These are phyloP conservation scores for Lodderomyces oxycetoniae DNA, from an alignment of 1,139 yeast species.

Conservation along the genomic window DNA sequence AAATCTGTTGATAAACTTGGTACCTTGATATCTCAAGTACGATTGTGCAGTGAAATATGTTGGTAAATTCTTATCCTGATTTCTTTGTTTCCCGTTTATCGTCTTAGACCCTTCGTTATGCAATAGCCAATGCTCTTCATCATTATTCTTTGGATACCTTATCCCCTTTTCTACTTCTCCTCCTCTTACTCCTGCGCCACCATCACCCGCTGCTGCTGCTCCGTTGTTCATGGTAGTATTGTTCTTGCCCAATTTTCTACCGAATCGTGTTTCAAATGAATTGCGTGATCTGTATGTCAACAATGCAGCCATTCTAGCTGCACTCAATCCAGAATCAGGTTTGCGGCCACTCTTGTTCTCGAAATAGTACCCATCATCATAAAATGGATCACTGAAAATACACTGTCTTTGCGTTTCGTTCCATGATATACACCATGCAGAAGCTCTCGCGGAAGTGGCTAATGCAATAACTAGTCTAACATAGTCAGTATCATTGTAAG, in stretches of 20 bases:
- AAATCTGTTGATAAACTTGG: slow-evolving; percentile 80
- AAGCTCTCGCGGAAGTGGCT: slow-evolving; percentile 91
- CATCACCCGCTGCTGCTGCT: slow-evolving; percentile 3
- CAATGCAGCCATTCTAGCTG: slow-evolving; percentile 96
- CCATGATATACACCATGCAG: slow-evolving; percentile 99
- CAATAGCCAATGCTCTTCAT: slow-evolving; percentile 43
- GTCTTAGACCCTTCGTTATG: slow-evolving; percentile 41
- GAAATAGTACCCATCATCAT: slow-evolving; percentile 80
- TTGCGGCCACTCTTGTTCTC: slow-evolving; percentile 51
- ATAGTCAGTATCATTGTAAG: slow-evolving; percentile 64
- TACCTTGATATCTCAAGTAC: slow-evolving; percentile 88
- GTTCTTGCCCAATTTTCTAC: slow-evolving; percentile 50
- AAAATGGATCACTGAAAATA: slow-evolving; percentile 90
- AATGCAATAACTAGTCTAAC: slow-evolving; percentile 74
- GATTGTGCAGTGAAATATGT: slow-evolving; percentile 94
- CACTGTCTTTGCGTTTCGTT: slow-evolving; percentile 97
- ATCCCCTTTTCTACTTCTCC: slow-evolving; percentile 17
- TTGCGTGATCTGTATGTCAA: slow-evolving; percentile 88
- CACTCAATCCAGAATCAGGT: slow-evolving; percentile 83
- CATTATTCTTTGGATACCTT: slow-evolving; percentile 36
- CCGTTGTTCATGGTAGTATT: slow-evolving; percentile 2
- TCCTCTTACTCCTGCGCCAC: slow-evolving; percentile 1
- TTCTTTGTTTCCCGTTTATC: slow-evolving; percentile 13
- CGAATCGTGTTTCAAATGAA: slow-evolving; percentile 86
- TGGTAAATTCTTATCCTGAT: slow-evolving; percentile 50